A percentile compares a stretch with the other conserved stretches of the same genome.
phyloP scores from a whole-genome alignment of 805 yeast genomes.

The Cyberlindnera maritima region DNA sequence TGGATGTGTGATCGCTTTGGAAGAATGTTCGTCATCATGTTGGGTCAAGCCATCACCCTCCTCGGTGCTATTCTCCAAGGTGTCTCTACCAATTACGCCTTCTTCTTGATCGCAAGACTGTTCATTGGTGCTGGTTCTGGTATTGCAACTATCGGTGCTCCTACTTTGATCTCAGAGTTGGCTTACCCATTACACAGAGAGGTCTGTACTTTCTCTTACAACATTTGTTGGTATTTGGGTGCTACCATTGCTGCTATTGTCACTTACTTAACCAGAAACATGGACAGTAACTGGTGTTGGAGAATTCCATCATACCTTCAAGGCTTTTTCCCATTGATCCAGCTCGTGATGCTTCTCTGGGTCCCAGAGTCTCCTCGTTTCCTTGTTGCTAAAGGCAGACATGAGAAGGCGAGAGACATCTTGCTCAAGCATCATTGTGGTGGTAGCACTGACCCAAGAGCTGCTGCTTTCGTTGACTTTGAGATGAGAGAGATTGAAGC shows the following conservation, averaged over 20 bases:
- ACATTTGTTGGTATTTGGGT: slow-evolving; percentile 51
- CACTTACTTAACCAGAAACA: slow-evolving; percentile 41
- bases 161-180: slow-evolving; percentile 48
- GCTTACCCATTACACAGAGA: slow-evolving; percentile 45
- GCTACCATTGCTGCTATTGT: slow-evolving; percentile 51
- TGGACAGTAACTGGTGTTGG: slow-evolving; percentile 21
- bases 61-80: slow-evolving; percentile 26
- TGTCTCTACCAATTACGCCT: slow-evolving; percentile 26
- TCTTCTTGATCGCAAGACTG: slow-evolving; percentile 34
- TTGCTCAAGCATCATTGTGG: slow-evolving; percentile 40
- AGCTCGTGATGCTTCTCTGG: slow-evolving; percentile 33
- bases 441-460: slow-evolving; percentile 19
- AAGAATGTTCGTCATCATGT: slow-evolving; percentile 32
- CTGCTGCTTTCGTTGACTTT: slow-evolving; percentile 32
- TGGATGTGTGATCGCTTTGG: slow-evolving; percentile 36
- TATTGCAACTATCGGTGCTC: slow-evolving; percentile 36
- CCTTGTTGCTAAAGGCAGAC: slow-evolving; percentile 38
- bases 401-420: slow-evolving; percentile 41
- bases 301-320: slow-evolving; percentile 28
- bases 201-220: slow-evolving; percentile 41
- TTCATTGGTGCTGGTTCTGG: slow-evolving; percentile 37
- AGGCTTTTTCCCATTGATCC: slow-evolving; percentile 44
- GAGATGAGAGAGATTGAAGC: slow-evolving; percentile 40
- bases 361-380: slow-evolving; percentile 53
- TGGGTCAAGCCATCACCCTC: slow-evolving; percentile 22